Evolutionary conservation across 116 monocot genomes (phyloP).

Genomic region (Trichopus zeylanicus): DNA sequence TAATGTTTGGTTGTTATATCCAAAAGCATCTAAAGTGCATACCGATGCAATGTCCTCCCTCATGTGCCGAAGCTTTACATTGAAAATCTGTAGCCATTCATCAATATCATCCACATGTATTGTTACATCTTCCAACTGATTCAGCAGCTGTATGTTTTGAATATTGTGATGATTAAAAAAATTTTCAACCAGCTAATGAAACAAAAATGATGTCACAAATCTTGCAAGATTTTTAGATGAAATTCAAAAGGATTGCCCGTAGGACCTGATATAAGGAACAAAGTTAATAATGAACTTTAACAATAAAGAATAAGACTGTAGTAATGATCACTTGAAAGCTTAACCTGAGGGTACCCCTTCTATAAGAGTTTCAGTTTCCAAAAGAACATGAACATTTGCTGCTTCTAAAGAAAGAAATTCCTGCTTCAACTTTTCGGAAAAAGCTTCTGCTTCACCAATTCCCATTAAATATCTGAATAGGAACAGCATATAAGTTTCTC

Average conservation of each 20-base stretch:
- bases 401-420: conserved; percentile 96
- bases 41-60: conserved; percentile 99
- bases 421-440: conserved; percentile 92
- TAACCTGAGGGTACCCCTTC: conserved; percentile 52
- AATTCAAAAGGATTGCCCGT: no score
- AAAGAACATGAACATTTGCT: conserved; percentile 86
- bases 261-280: no score
- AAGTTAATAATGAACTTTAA: no score
- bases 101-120: conserved; percentile 93
- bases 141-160: conserved; percentile 47
- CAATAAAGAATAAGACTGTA: no score
- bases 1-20: background rate
- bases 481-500: background rate
- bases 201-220: no score
- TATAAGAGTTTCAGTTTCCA: conserved; percentile 84
- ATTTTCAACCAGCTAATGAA: background rate
- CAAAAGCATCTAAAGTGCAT: conserved; percentile 5
- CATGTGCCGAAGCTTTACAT: conserved; percentile 98
- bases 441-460: conserved; percentile 98
- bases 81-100: conserved; percentile 93
- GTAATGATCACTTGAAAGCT: background rate
- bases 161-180: background rate
- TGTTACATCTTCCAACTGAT: conserved; percentile 57
- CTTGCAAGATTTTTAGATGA: background rate
- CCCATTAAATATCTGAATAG: conserved; percentile 88